Conservation (phyloP, 441 rosid species). For the Euphorbia schlechtendalii region DNA sequence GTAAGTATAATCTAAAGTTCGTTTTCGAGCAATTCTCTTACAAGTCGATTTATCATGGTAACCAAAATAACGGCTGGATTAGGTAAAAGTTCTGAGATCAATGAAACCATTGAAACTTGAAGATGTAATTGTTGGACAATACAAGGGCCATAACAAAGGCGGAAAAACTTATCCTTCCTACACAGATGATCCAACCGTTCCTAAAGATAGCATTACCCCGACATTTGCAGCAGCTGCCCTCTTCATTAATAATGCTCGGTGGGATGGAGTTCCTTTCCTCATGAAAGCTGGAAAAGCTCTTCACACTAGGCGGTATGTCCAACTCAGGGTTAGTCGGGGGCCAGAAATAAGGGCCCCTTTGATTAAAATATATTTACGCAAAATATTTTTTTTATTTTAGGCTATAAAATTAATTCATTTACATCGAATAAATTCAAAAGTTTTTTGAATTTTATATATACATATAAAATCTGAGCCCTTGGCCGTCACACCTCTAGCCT, state of each 20-base stretch:
- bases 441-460: too few species aligned
- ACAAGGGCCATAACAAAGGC: constrained; percentile 66
- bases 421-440: too few species aligned
- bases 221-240: constrained; percentile 92
- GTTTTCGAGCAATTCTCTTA: not conserved
- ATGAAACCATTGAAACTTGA: constrained; percentile 67
- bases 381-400: too few species aligned
- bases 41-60: not conserved
- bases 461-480: too few species aligned
- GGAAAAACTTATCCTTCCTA: constrained; percentile 53
- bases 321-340: too few species aligned
- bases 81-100: constrained; percentile 85
- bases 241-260: constrained; percentile 74
- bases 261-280: constrained; percentile 96
- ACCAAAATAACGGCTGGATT: constrained; percentile 7
- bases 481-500: too few species aligned
- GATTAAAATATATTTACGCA: too few species aligned
- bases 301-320: constrained; percentile 51
- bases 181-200: constrained; percentile 68
- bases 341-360: too few species aligned
- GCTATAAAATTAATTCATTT: too few species aligned
- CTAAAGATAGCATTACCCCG: constrained; percentile 64
- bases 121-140: constrained; percentile 71
- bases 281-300: constrained; percentile 95
- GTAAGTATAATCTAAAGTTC: constrained; percentile 24